Base-by-base conservation (phyloP, 768 basidiomycete species). In the Pleurotus giganteus region DNA sequence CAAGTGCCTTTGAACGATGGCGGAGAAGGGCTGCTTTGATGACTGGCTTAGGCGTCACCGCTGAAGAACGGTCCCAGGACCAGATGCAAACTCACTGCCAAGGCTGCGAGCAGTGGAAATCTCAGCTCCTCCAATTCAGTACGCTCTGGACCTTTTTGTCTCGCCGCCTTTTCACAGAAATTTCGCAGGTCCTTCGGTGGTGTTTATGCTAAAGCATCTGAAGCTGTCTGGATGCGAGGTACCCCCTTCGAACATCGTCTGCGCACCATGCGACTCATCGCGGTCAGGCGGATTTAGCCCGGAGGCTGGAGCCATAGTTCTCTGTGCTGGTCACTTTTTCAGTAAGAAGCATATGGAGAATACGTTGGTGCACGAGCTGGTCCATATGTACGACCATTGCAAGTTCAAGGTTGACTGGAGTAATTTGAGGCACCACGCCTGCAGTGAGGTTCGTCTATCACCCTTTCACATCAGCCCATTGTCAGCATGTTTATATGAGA, bases 341-440 rank as follows among this genome's bases (percentile, higher is more conserved):
- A 82, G 77, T 68, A 87, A 91, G 66, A 81, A 79, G 31, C 94
- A 97, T 62, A 88, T 95, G 89, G 94, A 98, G 69, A 84, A 92
- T 63, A 96, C 95, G 27, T 74, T 99, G 29, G 81, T 89, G 19
- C 97, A 99, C 65, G 97, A 99, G 67, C 81, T 98, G 43, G 72
- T 98, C 23, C 97, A 98, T 66, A 86, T 94, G 81, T 98, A 91
- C 66, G 97, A 99, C 69, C 91, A 96, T 58, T 90, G 91, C 71
- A 85, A 85, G 69, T 98, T 98, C 74, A 91, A 93, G 58, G 89
- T 97, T 1, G 85, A 97, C 68, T 97, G 92, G 94, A 71, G 69
- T 44, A 89, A 98, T 70, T 66, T 98, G 54, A 74, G 93, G 55
- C 94, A 97, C 74, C 94, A 97, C 66, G 97, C 96, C 2, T 99